phyloP scores from a whole-genome alignment of 2,329 filamentous ascomycete species.

The Apiospora malaysiana region DNA sequence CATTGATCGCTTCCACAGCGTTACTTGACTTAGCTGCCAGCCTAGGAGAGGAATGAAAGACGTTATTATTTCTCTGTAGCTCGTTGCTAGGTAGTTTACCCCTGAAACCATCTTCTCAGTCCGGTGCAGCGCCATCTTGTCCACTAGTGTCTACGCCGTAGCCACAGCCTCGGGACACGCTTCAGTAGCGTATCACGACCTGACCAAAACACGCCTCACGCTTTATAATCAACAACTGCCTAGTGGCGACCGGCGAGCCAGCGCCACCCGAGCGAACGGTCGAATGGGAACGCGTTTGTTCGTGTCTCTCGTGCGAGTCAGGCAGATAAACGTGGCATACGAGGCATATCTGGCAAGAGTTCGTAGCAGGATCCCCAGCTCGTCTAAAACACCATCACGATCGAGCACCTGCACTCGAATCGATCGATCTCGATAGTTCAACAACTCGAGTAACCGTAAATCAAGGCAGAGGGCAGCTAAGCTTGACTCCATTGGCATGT shows the following conservation, averaged over 20 bases:
- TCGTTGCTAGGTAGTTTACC: slow-evolving; percentile 4
- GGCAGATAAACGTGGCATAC: not conserved
- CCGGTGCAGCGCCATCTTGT: not conserved
- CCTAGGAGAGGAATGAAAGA: not conserved
- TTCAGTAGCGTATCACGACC: not conserved
- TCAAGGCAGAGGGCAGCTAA: not conserved
- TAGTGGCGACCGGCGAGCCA: not conserved
- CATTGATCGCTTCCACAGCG: not conserved
- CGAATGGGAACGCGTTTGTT: not conserved
- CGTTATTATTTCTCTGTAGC: not conserved
- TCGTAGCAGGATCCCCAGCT: not conserved
- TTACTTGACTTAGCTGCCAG: not conserved
- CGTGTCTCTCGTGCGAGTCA: not conserved
- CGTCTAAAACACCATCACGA: not conserved
- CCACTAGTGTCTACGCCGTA: not conserved
- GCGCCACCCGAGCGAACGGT: not conserved
- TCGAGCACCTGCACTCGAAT: not conserved
- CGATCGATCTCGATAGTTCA: not conserved
- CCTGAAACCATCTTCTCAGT: not conserved
- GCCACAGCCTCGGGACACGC: not conserved
- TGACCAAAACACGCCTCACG: not conserved
- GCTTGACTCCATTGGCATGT: not conserved
- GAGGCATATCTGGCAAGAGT: not conserved
- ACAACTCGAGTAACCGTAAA: not conserved
- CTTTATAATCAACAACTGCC: not conserved